Evolutionary conservation across 768 basidiomycete genomes (phyloP), one percentile per base, ranked within the genome.

Genomic region (Cystofilobasidium ferigula): DNA sequence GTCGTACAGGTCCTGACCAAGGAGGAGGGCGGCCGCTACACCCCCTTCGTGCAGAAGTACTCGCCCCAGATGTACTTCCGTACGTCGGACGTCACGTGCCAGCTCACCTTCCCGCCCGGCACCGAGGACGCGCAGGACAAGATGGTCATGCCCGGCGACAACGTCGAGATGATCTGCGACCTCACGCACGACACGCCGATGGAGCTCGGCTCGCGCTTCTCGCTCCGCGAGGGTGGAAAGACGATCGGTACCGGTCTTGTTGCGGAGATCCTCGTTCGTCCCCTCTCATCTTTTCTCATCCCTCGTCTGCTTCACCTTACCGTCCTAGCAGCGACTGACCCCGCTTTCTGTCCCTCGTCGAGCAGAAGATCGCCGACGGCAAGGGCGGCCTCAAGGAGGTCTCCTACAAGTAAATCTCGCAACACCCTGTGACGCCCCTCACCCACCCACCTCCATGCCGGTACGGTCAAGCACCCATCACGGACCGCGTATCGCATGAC

Each of bases 41-140:
- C 79, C 20, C 78, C 79, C 59, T 98, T 99, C 83, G 86, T 90
- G 84, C 79, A 82, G 74, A 87, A 93, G 30, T 68, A 68, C 57
- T 38, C 61, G 28, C 67, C 67, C 26, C 67, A 68, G 57, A 83
- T 97, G 69, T 99, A 90, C 83, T 80, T 94, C 72, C 89, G 93
- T 64, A 98, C 95, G 20, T 88, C 92, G 65, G 92, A 99, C 74
- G 85, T 97, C 69, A 95, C 93, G 26, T 86, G 86, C 56, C 77
- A 81, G 14, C 78, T 99, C 48, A 84, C 82, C 14, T 97, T 92
- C 85, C 91, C 93, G 14, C 84, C 85, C 42, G 91, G 83, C 48
- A 91, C 88, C 2, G 77, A 82, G 26, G 86, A 87, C 70, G 83
- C 88, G 22, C 82, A 83, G 62, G 88, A 91, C 72, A 93, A 89